Conservation (phyloP, 495 filamentous ascomycete genomes). For the Lepidopterella palustris region DNA sequence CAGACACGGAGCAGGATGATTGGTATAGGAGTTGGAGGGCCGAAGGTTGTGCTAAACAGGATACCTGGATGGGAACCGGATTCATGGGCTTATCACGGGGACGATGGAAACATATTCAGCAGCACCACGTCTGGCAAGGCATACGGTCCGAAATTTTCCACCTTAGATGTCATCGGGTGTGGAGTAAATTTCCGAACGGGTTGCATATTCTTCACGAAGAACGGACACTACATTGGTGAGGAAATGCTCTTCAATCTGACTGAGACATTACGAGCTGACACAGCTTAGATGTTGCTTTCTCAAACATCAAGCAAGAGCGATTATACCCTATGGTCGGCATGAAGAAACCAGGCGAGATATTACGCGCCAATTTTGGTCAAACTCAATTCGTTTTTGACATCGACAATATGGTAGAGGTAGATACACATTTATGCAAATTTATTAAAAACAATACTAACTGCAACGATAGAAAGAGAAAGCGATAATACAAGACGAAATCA, state of each 20-base stretch:
- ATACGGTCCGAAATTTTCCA: conserved; percentile 67
- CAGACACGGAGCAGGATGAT: conserved; percentile 51
- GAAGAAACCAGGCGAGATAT: conserved; percentile 77
- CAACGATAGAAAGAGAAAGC: conserved; percentile 52
- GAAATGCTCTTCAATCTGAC: conserved; percentile 25
- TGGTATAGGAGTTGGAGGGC: conserved; percentile 78
- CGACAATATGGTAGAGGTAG: conserved; percentile 75
- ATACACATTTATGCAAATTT: conserved; percentile 22
- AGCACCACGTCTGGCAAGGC: conserved; percentile 65
- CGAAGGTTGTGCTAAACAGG: conserved; percentile 67
- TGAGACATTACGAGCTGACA: background rate
- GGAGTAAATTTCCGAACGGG: conserved; percentile 86
- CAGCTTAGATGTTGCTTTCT: conserved; percentile 66
- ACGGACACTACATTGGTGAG: conserved; percentile 68
- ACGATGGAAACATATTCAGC: conserved; percentile 85
- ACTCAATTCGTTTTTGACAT: conserved; percentile 88
- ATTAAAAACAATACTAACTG: too few species aligned
- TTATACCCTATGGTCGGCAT: conserved; percentile 89
- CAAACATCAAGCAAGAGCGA: conserved; percentile 61
- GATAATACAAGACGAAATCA: conserved; percentile 53
- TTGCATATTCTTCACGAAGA: conserved; percentile 92
- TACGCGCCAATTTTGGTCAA: conserved; percentile 90
- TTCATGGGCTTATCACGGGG: conserved; percentile 96
- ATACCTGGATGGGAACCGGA: conserved; percentile 93
- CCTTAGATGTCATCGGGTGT: conserved; percentile 81